Evolutionary conservation across 768 basidiomycete species (phyloP).

Genomic region (Piloderma croceum): DNA sequence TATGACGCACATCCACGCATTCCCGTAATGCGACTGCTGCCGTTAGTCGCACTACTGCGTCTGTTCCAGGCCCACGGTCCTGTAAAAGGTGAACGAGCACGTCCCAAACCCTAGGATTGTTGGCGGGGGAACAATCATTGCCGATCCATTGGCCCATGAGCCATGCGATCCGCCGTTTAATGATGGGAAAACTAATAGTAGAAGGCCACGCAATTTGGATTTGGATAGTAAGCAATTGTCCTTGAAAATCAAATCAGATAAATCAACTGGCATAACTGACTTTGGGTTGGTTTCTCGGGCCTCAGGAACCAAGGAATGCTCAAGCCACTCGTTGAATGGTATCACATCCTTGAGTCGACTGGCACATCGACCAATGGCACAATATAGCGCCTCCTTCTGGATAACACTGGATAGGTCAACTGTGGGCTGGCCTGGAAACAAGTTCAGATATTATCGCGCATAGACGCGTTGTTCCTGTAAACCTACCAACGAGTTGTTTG

Average conservation of each 20-base stretch:
- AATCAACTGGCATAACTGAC: too few species aligned
- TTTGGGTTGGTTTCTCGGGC: conserved; percentile 52
- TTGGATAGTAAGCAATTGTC: too few species aligned
- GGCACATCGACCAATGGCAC: conserved; percentile 82
- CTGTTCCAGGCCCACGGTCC: conserved; percentile 64
- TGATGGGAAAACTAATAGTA: conserved; percentile 85
- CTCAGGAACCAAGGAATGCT: conserved; percentile 53
- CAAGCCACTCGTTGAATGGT: conserved; percentile 67
- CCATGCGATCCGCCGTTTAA: conserved; percentile 96
- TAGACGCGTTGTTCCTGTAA: conserved; percentile 1
- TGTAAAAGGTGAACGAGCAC: conserved; percentile 71
- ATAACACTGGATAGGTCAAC: conserved; percentile 54
- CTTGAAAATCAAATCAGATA: too few species aligned
- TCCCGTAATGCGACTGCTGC: conserved; percentile 75
- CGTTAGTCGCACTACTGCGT: conserved; percentile 82
- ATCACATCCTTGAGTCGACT: conserved; percentile 54
- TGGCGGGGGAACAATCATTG: conserved; percentile 55
- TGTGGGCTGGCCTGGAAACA: conserved; percentile 36
- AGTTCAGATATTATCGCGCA: conserved; percentile 1
- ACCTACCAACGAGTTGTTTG: conserved; percentile 54
- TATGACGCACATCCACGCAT: conserved; percentile 79
- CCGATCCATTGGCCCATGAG: conserved; percentile 85
- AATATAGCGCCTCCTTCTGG: conserved; percentile 84
- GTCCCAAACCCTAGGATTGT: conserved; percentile 70
- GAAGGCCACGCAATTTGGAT: too few species aligned